Base-by-base conservation (phyloP, 1,139 yeast genomes). In the Candida sp. region DNA sequence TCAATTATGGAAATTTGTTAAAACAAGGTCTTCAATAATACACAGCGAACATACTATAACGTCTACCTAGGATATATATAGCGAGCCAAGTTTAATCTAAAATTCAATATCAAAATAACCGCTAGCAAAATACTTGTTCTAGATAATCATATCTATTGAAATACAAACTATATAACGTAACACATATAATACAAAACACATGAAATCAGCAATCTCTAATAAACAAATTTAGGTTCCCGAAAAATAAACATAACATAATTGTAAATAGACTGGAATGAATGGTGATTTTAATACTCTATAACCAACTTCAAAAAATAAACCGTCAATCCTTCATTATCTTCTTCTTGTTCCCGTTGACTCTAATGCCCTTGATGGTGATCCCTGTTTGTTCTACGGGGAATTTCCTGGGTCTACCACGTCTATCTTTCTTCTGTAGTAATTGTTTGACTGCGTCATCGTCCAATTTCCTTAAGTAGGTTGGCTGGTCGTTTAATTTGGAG, bases 331-430 rank as follows among this genome's bases (percentile, higher is more conserved):
- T 15, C 19, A 15, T 15, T 37, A 55, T 52, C 58, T 54, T 30
- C 44, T 63, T 66, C 44, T 57, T 51, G 30, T 63, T 59, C 5
- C 78, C 79, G 46, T 68, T 70, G 4, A 73, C 73, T 45, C 75
- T 59, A 15, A 73, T 66, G 1, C 79, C 78, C 51, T 68, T 70
- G 39, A 73, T 74, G 9, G 77, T 73, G 5, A 72, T 57, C 3
- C 79, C 79, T 11, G 77, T 70, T 48, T 73, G 73, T 46, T 73
- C 79, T 9, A 72, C 60, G 0, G 80, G 77, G 47, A 74, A 73
- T 51, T 77, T 77, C 49, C 81, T 61, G 4, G 82, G 82, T 50
- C 82, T 61, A 11, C 82, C 82, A 44, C 79, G 56, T 46, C 63
- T 64, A 48, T 73, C 79, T 47, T 73, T 73, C 56, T 64, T 71